Base-by-base conservation (phyloP, 108 stramenopile genomes). In the Seminavis robusta region DNA sequence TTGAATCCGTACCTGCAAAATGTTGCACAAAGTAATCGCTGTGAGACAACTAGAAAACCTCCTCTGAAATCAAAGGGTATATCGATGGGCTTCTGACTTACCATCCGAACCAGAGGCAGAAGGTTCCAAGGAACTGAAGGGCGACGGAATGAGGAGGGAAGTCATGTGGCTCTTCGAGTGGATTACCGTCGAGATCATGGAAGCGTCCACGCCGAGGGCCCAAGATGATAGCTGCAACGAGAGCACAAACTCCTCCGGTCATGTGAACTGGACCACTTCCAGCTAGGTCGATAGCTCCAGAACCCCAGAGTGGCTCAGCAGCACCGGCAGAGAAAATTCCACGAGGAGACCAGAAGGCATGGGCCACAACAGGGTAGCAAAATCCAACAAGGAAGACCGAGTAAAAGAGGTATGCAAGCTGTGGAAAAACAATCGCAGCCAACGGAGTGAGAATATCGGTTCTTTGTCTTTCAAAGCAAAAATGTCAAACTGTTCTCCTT, bases 351-450 rank as follows among this genome's bases (percentile, higher is more conserved):
- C 95, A 96, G 25, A 86, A 58, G 39, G 84, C 45, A 61, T 92
- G 95, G 6, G 73, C 92, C 27, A 92, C 84, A n/a, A 94, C 79
- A 4, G 95, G 95, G 52, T 96, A 96, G 36, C 92, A 71, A 61
- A 94, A 88, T 19, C 77, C 87, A 15, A 86, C 84, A 15, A 96
- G 48, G 20, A 74, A 41, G 23, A 83, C 36, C 7, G 88, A 83
- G 60, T 94, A 92, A 25, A 70, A 77, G 16, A 96, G 51, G 66
- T 96, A 96, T 8, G 93, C 90, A n/a, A n/a, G n/a, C n/a, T n/a
- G n/a, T n/a, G n/a, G n/a, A n/a, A 9, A 55, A 28, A 78, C 91
- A 89, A 48, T 87, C 70, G 50, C 90, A 90, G 15, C 95, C 73
- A 58, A 90, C 95, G 20, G 95, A 81, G 88, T 19, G 63, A 80